Evolutionary conservation across 257 asterid species (phyloP).

Genomic region (Eustoma russellianum): DNA sequence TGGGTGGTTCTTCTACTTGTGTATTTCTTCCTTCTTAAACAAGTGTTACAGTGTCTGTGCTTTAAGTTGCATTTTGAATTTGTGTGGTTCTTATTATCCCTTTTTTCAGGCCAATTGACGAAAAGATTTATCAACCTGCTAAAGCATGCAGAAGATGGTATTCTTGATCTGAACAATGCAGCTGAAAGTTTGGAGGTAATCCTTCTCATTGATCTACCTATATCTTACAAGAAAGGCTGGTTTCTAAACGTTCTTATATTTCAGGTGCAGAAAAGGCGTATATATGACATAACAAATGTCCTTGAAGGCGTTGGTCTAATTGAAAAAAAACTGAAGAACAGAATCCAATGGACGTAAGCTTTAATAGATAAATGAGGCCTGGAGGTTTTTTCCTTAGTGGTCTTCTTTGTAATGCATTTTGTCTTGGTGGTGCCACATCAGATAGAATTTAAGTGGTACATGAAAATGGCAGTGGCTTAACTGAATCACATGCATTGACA

Average conservation of each 20-base stretch:
- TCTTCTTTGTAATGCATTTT: background rate
- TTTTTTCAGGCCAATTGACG: slow-evolving; percentile 39
- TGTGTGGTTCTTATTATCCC: background rate
- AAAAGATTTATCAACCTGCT: slow-evolving; percentile 40
- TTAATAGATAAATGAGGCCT: background rate
- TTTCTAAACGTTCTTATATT: slow-evolving; percentile 7
- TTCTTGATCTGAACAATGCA: slow-evolving; percentile 84
- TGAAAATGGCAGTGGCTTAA: slow-evolving; percentile 1
- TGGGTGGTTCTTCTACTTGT: slow-evolving; percentile 37
- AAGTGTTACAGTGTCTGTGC: background rate
- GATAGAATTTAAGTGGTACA: background rate
- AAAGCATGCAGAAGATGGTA: slow-evolving; percentile 67
- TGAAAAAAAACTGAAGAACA: slow-evolving; percentile 88
- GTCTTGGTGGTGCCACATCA: background rate
- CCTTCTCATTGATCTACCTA: background rate
- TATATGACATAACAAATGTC: slow-evolving; percentile 90
- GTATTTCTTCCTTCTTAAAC: background rate
- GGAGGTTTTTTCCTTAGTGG: background rate
- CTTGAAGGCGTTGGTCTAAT: slow-evolving; percentile 96
- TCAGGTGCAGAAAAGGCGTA: slow-evolving; percentile 63
- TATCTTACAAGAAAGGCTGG: background rate
- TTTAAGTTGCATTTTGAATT: background rate
- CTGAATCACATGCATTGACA: slow-evolving; percentile 7
- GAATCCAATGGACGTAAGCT: slow-evolving; percentile 48
- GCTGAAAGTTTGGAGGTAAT: slow-evolving; percentile 62